Conservation (phyloP, 1,284 basidiomycete species). For the Lentinula novae-zelandiae region DNA sequence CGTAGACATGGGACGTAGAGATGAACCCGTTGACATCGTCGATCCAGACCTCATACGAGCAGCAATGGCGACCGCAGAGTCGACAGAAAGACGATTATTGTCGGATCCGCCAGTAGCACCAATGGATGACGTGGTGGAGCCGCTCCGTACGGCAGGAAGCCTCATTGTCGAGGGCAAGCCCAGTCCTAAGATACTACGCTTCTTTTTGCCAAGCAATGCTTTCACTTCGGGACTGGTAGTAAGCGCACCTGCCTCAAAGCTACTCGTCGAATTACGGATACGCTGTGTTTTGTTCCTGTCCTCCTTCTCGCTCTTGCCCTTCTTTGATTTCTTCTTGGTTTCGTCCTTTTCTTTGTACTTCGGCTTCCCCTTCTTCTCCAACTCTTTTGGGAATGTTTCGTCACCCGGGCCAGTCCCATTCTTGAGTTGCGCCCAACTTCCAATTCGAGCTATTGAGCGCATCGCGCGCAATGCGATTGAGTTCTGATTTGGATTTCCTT, state of each 20-base stretch:
- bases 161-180: conserved; percentile 43
- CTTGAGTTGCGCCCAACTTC: conserved; percentile 64
- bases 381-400: conserved; percentile 26
- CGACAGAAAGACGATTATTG: conserved; percentile 40
- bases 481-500: conserved; percentile 13
- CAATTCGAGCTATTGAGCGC: conserved; percentile 65
- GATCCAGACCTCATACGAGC: conserved; percentile 38
- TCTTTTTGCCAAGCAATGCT: conserved; percentile 48
- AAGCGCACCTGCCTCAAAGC: conserved; percentile 60
- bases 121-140: conserved; percentile 35
- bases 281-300: conserved; percentile 30
- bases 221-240: conserved; percentile 36
- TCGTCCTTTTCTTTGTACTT: conserved; percentile 14
- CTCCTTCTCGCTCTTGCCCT: conserved; percentile 31
- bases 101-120: conserved; percentile 12
- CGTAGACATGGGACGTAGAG: conserved; percentile 54
- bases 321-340: conserved; percentile 9
- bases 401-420: conserved; percentile 25
- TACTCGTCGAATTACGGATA: conserved; percentile 48
- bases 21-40: conserved; percentile 47
- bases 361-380: conserved; percentile 11
- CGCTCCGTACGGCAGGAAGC: conserved; percentile 42
- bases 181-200: conserved; percentile 52
- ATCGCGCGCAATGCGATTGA: conserved; percentile 78
- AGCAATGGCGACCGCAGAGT: conserved; percentile 34